Evolutionary conservation across 2,329 filamentous ascomycete genomes (phyloP).

Genomic region (Colletotrichum tamarilloi): DNA sequence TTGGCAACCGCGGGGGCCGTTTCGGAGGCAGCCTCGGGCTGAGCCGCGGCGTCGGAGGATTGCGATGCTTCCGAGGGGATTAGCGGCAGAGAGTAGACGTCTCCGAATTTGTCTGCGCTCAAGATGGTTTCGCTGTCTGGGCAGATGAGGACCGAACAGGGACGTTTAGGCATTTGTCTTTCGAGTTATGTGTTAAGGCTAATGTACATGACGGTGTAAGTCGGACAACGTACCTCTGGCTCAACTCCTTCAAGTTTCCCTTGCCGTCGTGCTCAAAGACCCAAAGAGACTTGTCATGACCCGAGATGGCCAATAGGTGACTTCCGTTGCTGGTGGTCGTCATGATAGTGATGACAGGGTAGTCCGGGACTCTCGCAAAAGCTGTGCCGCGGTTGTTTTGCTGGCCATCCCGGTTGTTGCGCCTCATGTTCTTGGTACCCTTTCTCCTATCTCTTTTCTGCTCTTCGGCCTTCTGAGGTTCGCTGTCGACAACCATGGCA

Average conservation of each 20-base stretch:
- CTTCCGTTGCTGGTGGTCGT: constrained; percentile 71
- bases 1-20: constrained; percentile 40
- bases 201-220: constrained; percentile 22
- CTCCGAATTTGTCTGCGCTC: constrained; percentile 94
- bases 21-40: constrained; percentile 13
- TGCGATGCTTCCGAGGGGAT: constrained; percentile 48
- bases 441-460: constrained; percentile 42
- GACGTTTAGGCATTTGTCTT: constrained; percentile 89
- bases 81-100: constrained; percentile 90
- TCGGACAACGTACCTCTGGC: constrained; percentile 69
- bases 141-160: constrained; percentile 79
- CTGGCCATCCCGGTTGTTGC: constrained; percentile 46
- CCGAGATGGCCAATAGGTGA: constrained; percentile 81
- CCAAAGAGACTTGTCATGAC: constrained; percentile 91
- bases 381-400: constrained; percentile 44
- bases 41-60: constrained; percentile 37
- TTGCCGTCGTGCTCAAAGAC: constrained; percentile 77
- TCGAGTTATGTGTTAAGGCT: constrained; percentile 41
- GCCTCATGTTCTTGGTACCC: constrained; percentile 31
- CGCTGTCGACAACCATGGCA: constrained; percentile 36
- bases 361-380: constrained; percentile 55
- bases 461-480: constrained; percentile 38
- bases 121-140: constrained; percentile 79
- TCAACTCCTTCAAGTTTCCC: constrained; percentile 74
- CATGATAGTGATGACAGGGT: constrained; percentile 77